A percentile compares a stretch with the other conserved stretches of the same genome.
Conservation (phyloP, 495 filamentous ascomycete genomes). For the Hypoxylon trugodes region DNA sequence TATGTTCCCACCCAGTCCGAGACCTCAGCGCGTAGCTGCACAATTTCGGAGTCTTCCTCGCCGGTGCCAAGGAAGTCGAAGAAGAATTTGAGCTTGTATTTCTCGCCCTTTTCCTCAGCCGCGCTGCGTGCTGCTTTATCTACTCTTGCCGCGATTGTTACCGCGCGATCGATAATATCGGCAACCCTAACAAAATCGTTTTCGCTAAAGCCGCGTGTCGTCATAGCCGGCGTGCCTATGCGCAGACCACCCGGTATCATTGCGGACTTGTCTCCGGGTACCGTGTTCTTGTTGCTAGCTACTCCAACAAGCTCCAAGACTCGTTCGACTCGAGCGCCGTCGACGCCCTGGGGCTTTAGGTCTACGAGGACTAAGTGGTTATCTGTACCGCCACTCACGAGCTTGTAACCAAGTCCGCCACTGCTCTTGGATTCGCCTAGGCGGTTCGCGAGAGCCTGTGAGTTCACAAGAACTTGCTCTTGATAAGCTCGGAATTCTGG, state of each 20-base stretch:
- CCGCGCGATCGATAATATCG: conserved; percentile 91
- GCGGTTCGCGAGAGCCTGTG: conserved; percentile 81
- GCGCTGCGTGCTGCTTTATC: conserved; percentile 81
- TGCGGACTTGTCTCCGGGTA: conserved; percentile 92
- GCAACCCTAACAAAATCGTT: conserved; percentile 90
- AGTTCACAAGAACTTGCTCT: conserved; percentile 83
- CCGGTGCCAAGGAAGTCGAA: conserved; percentile 83
- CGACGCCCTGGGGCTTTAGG: conserved; percentile 87
- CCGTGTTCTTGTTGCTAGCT: conserved; percentile 98
- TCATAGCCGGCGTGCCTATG: conserved; percentile 97
- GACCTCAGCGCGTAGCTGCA: conserved; percentile 87
- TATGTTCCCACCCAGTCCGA: conserved; percentile 97
- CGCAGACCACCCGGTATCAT: conserved; percentile 90
- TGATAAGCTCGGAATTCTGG: conserved; percentile 92
- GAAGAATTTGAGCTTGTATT: conserved; percentile 89
- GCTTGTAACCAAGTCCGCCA: conserved; percentile 83
- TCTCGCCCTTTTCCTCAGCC: conserved; percentile 78
- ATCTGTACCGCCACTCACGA: conserved; percentile 93
- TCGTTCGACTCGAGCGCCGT: conserved; percentile 93
- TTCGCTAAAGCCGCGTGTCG: conserved; percentile 86
- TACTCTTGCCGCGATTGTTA: conserved; percentile 81
- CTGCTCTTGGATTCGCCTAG: conserved; percentile 76
- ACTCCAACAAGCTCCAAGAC: conserved; percentile 94
- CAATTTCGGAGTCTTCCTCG: conserved; percentile 83
- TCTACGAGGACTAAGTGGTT: conserved; percentile 97